phyloP scores from a whole-genome alignment of 2,329 filamentous ascomycete species.

The Teratosphaeria epicoccoides region DNA sequence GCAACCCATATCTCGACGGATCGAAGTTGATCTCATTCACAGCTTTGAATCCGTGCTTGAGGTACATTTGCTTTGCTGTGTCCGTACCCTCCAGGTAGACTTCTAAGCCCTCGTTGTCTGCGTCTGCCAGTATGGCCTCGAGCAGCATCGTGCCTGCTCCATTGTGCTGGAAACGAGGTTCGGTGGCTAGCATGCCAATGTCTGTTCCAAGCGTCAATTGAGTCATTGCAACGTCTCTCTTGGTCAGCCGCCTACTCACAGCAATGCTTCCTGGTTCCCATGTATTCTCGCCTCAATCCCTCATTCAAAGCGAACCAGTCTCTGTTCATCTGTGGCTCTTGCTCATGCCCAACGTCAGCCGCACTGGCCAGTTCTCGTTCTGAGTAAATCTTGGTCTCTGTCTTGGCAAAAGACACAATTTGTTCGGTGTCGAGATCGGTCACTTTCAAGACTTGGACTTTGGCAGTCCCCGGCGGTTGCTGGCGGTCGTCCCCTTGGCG shows the following conservation, averaged over 20 bases:
- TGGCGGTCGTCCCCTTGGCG: not conserved
- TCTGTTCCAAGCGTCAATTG: constrained; percentile 9
- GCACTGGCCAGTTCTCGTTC: constrained; percentile 18
- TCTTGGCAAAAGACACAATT: constrained; percentile 24
- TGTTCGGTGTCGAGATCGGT: constrained; percentile 17
- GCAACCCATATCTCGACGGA: constrained; percentile 18
- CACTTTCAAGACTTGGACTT: constrained; percentile 18
- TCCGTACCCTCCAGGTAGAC: constrained; percentile 34
- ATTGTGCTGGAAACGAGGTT: constrained; percentile 31
- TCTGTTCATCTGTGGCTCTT: constrained; percentile 23
- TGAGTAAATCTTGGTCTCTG: constrained; percentile 20
- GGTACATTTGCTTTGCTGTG: constrained; percentile 23
- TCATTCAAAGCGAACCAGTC: constrained; percentile 27
- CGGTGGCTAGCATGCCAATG: constrained; percentile 28
- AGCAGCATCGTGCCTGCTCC: constrained; percentile 34
- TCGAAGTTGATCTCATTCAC: constrained; percentile 24
- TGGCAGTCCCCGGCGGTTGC: not conserved
- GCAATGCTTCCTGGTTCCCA: constrained; percentile 19
- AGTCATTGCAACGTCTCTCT: not conserved
- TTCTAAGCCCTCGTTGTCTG: constrained; percentile 30
- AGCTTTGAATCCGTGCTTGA: constrained; percentile 23
- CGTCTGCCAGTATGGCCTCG: constrained; percentile 30
- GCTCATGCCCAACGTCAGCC: constrained; percentile 21
- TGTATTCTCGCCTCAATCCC: constrained; percentile 18
- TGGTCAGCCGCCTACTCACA: constrained; percentile 14